Base-by-base conservation (phyloP, 2,329 filamentous ascomycete species). In the Uncinocarpus reesii region DNA sequence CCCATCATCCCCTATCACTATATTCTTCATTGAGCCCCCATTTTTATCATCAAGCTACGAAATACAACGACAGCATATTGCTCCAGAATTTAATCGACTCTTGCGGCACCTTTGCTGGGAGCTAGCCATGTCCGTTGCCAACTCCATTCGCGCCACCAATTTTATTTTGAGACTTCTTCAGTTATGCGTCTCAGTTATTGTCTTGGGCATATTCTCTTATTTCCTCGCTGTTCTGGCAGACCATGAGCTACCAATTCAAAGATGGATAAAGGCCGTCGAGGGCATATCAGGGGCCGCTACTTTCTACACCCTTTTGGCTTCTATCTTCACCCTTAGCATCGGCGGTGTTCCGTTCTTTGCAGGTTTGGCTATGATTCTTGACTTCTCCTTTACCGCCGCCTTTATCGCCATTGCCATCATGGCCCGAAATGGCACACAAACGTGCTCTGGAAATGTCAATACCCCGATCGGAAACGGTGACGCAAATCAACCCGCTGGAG, bases 381-480 rank as follows among this genome's bases (percentile, higher is more conserved):
- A 95, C 60, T 58, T 92, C 46, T 76, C 76, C 58, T 94, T 95
- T 65, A 69, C 79, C 45, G 86, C 77, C 34, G 79, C 74, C 50
- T 92, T 92, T 71, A 78, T 93, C 60, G 93, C 88, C 60, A 78
- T 95, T 51, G 86, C 88, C 0, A 72, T 82, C 42, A 74, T 86
- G 53, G 89, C 85, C 51, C 77, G 83, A 31, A 68, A 77, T 48
- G 88, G 88, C 31, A 78, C 79, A 0, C 66, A 74, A 52, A 76
- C 68, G 42, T 95, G 89, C 71, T 72, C 68, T 11, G 79, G 79
- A 41, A 68, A 69, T 13, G 74, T 88, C 51, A 70, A 74, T 41
- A 90, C 80, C 13, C 80, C 79, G 5, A 78, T 90, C 46, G 88
- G 88, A 31, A 72, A 63, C 3, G 85, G 83, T 4, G 66, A 75